Evolutionary conservation across 768 basidiomycete species (phyloP).

Genomic region (Tulasnella sp.): DNA sequence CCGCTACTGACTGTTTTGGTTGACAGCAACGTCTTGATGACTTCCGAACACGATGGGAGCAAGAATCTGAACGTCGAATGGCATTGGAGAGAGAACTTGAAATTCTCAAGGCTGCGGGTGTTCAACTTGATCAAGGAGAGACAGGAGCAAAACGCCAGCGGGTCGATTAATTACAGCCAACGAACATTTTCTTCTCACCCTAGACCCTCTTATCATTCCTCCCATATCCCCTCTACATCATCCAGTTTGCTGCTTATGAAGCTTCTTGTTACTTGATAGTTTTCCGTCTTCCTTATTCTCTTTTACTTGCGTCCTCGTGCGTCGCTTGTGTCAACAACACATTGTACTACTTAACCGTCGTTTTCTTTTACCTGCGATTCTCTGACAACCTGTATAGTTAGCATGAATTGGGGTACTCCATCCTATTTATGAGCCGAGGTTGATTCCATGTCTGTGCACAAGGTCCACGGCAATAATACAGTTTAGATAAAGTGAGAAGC

Average conservation of each 20-base stretch:
- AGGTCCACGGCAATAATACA: too few relatives aligned
- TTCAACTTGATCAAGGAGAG: background rate
- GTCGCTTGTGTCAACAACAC: background rate
- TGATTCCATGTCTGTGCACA: too few relatives aligned
- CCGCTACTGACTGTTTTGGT: slow-evolving; percentile 22
- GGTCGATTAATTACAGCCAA: background rate
- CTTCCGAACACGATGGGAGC: slow-evolving; percentile 67
- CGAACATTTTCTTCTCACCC: too few relatives aligned
- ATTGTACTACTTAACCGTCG: background rate
- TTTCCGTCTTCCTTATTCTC: background rate
- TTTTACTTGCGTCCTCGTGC: background rate
- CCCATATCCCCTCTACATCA: too few relatives aligned
- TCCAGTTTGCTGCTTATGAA: too few relatives aligned
- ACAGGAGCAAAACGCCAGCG: background rate
- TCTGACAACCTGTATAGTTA: too few relatives aligned
- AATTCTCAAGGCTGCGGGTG: slow-evolving; percentile 2
- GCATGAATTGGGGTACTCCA: too few relatives aligned
- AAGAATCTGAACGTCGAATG: slow-evolving; percentile 36
- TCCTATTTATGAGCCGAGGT: too few relatives aligned
- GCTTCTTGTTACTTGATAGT: background rate
- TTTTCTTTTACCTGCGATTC: background rate
- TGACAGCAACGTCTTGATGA: slow-evolving; percentile 68
- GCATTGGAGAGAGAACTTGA: slow-evolving; percentile 11
- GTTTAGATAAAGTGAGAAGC: too few relatives aligned
- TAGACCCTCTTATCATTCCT: too few relatives aligned